Evolutionary conservation across 208 protist genomes (phyloP), one percentile per base, ranked within the genome.

Genomic region (Leishmania lainsoni): DNA sequence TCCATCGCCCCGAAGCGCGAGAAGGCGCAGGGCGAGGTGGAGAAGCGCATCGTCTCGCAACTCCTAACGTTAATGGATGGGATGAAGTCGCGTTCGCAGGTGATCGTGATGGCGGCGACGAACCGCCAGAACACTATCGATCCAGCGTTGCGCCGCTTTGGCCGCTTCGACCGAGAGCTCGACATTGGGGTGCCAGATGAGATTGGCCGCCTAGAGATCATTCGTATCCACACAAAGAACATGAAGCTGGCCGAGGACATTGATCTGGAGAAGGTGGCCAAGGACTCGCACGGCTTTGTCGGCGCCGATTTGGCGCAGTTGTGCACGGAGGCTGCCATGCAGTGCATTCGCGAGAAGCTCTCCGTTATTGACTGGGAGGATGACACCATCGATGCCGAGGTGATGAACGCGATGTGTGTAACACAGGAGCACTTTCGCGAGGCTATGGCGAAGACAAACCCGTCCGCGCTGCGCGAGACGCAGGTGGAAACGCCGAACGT

Each of bases 11-110:
- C 99, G 68, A 99, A 99, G 94, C 95, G 99, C 84, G 99, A 99
- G 72, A 99, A 99, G 84, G 95, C 98, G 35, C 92, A 99, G 88
- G 99, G 99, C 78, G 99, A 99, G 92, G 99, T 99, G 71, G 99
- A 99, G 94, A 98, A 99, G 86, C 96, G 99, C 86, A 99, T 99
- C 89, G 99, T 99, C 12, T 99, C 99, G 35, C 99, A 99, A 96
- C 94, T 99, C 26, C 94, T 99, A 35, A 99, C 99, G 29, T 95
- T 99, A 10, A 99, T 99, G 99, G 99, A 99, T 88, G 99, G 99
- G 77, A 93, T 99, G 81, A 99, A 99, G 89, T 79, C 90, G 20
- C 96, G 99, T 76, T 90, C 96, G 35, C 96, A 99, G 76, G 98
- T 99, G 59, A 98, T 99, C 83, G 99, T 99, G 63, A 99, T 99